Conservation (phyloP, 805 yeast species). For the Clavispora santaluciae region DNA sequence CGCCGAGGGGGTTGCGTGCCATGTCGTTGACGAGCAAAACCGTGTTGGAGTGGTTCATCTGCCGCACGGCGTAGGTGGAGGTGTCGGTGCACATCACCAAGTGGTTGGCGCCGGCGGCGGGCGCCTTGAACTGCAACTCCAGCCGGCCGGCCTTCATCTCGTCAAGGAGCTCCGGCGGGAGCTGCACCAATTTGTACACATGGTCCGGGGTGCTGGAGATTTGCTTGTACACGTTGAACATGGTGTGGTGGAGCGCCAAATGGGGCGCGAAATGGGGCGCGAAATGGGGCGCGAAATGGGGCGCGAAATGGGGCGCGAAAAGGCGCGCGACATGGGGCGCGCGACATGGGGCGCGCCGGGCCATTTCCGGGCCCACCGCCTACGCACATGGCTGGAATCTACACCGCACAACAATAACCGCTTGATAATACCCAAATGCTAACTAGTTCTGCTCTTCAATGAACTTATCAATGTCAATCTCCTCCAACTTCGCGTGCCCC, state of each 20-base stretch:
- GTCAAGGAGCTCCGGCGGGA: conserved; percentile 11
- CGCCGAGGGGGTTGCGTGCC: conserved; percentile 4
- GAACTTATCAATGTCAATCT: conserved; percentile 68
- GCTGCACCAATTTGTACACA: conserved; percentile 15
- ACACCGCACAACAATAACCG: background rate
- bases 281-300: too few relatives aligned
- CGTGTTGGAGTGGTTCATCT: conserved; percentile 84
- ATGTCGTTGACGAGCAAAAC: conserved; percentile 46
- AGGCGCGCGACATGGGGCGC: too few relatives aligned
- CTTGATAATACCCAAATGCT: conserved; percentile 2
- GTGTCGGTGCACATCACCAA: conserved; percentile 59
- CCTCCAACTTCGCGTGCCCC: conserved; percentile 60
- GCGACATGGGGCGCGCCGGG: too few relatives aligned
- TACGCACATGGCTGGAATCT: too few relatives aligned
- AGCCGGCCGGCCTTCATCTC: conserved; percentile 4
- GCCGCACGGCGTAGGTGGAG: conserved; percentile 62
- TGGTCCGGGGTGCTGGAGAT: conserved; percentile 6
- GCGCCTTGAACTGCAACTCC: conserved; percentile 14
- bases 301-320: too few relatives aligned
- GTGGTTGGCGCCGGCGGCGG: conserved; percentile 18
- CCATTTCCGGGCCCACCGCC: too few relatives aligned
- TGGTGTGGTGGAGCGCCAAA: background rate
- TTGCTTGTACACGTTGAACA: conserved; percentile 12
- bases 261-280: background rate
- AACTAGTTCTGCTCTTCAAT: conserved; percentile 59